phyloP scores from a whole-genome alignment of 192 early-diverging fungal species.

The Umbelopsis isabellina region DNA sequence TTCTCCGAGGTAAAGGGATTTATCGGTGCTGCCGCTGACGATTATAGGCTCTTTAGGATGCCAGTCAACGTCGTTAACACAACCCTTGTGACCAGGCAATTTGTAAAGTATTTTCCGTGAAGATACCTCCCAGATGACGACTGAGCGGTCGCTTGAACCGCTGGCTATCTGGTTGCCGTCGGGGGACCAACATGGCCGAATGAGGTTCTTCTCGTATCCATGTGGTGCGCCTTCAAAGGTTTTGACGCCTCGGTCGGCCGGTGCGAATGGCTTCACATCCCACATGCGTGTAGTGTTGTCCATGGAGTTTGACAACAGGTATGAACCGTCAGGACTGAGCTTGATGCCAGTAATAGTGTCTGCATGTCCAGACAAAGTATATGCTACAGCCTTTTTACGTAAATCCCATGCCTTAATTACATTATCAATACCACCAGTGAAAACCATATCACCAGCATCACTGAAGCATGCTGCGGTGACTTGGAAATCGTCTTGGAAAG shows the following conservation, averaged over 20 bases:
- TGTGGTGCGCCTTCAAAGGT: constrained; percentile 91
- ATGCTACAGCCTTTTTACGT: constrained; percentile 66
- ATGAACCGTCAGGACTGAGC: constrained; percentile 82
- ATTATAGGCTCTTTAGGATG: constrained; percentile 88
- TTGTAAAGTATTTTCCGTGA: constrained; percentile 88
- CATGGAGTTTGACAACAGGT: constrained; percentile 85
- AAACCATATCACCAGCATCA: constrained; percentile 79
- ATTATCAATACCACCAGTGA: constrained; percentile 90
- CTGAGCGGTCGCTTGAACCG: constrained; percentile 85
- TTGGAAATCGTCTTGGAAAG: constrained; percentile 63
- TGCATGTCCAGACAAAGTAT: constrained; percentile 78
- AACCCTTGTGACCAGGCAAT: constrained; percentile 93
- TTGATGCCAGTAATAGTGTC: constrained; percentile 90
- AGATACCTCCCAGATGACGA: constrained; percentile 87
- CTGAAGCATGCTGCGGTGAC: constrained; percentile 79
- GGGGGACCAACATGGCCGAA: constrained; percentile 86
- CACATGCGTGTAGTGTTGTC: constrained; percentile 94
- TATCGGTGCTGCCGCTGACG: constrained; percentile 84
- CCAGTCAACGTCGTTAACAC: constrained; percentile 93
- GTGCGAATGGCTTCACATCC: constrained; percentile 91
- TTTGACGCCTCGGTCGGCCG: constrained; percentile 74
- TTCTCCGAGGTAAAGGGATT: constrained; percentile 88
- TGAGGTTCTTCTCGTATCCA: constrained; percentile 93
- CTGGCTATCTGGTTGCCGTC: constrained; percentile 84
- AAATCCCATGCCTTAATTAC: constrained; percentile 90